Percentiles rank a stretch among this genome's conserved stretches.
phyloP scores from a whole-genome alignment of 768 basidiomycete species.

The Boletus rubropictus region DNA sequence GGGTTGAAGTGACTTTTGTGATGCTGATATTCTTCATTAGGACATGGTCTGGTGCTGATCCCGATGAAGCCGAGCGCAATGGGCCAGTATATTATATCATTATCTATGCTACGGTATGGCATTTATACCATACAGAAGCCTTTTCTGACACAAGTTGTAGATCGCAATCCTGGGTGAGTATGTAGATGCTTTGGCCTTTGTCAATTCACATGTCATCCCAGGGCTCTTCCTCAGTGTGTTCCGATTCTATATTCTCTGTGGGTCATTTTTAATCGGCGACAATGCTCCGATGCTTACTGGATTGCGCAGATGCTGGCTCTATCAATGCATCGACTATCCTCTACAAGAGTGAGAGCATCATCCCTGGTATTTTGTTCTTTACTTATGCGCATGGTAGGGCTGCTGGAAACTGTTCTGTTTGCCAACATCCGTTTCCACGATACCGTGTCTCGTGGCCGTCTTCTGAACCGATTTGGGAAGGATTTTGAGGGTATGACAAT shows the following conservation, averaged over 20 bases:
- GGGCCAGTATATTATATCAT: slow-evolving; percentile 43
- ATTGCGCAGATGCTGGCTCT: slow-evolving; percentile 57
- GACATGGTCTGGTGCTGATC: slow-evolving; percentile 52
- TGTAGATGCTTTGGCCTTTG: not conserved
- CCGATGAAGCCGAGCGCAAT: slow-evolving; percentile 35
- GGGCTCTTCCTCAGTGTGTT: slow-evolving; percentile 55
- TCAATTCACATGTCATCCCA: slow-evolving; percentile 18
- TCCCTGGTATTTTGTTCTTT: not conserved
- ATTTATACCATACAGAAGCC: not conserved
- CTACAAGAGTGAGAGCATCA: slow-evolving; percentile 51
- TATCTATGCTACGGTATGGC: slow-evolving; percentile 61
- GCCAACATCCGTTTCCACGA: slow-evolving; percentile 92
- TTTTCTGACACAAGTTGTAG: slow-evolving; percentile 26
- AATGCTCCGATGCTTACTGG: slow-evolving; percentile 3
- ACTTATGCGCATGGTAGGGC: slow-evolving; percentile 29
- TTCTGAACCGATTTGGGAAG: slow-evolving; percentile 82
- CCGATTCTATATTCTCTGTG: slow-evolving; percentile 70
- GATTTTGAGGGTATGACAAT: slow-evolving; percentile 64
- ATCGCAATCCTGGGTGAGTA: slow-evolving; percentile 34
- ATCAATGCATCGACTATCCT: slow-evolving; percentile 74
- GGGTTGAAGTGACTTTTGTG: slow-evolving; percentile 1
- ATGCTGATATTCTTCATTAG: slow-evolving; percentile 29
- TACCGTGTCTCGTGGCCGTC: slow-evolving; percentile 78
- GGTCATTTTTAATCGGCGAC: slow-evolving; percentile 20
- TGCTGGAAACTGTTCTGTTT: slow-evolving; percentile 78